Conservation (phyloP, 495 filamentous ascomycete genomes). For the Trypethelium eluteriae region DNA sequence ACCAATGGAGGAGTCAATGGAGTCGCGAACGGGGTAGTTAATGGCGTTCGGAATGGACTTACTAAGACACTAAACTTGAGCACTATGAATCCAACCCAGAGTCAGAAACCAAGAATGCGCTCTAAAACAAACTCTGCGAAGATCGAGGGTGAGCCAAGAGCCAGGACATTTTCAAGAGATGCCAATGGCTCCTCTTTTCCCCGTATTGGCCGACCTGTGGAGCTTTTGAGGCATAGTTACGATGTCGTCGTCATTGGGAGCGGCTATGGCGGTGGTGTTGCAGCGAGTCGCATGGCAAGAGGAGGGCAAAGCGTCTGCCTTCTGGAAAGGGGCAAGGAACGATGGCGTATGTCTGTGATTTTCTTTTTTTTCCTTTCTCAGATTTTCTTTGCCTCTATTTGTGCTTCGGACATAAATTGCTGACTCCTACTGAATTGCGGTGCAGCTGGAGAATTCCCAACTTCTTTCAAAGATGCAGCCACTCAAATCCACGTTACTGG, state of each 20-base stretch:
- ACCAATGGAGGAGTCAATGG: background rate
- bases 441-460: slow-evolving; percentile 53
- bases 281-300: slow-evolving; percentile 57
- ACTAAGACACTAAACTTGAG: too few species aligned
- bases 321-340: slow-evolving; percentile 55
- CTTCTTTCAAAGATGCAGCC: slow-evolving; percentile 38
- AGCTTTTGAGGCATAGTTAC: slow-evolving; percentile 50
- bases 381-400: background rate
- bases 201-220: slow-evolving; percentile 48
- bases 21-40: background rate
- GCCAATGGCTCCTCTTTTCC: slow-evolving; percentile 28
- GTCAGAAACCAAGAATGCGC: background rate
- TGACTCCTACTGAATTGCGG: background rate
- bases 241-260: slow-evolving; percentile 61
- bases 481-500: slow-evolving; percentile 52
- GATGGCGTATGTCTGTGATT: slow-evolving; percentile 41
- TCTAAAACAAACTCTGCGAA: background rate
- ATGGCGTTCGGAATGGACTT: background rate
- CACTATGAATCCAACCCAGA: background rate
- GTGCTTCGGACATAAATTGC: background rate
- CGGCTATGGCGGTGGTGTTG: slow-evolving; percentile 60
- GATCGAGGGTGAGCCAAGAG: background rate
- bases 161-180: slow-evolving; percentile 6
- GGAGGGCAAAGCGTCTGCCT: slow-evolving; percentile 54
- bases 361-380: background rate